phyloP scores from a whole-genome alignment of 2,329 filamentous ascomycete genomes.

The Microascus cirrosus region DNA sequence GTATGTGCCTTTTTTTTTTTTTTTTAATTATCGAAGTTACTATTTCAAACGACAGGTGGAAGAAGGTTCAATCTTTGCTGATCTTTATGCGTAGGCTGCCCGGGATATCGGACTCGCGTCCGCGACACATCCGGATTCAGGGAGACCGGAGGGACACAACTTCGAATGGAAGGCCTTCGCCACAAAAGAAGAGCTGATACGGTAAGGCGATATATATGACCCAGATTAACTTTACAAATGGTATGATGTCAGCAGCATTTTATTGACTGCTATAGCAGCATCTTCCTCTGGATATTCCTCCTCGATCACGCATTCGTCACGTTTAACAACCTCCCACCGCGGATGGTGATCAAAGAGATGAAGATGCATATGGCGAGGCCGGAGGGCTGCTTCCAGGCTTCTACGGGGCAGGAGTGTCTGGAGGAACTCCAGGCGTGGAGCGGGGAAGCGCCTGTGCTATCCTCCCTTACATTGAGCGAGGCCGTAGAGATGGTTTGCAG shows the following conservation, averaged over 20 bases:
- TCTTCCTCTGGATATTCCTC: conserved; percentile 21
- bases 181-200: conserved; percentile 20
- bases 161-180: conserved; percentile 21
- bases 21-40: too few relatives aligned
- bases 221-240: neutral
- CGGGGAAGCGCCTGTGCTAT: conserved; percentile 13
- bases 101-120: conserved; percentile 18
- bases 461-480: conserved; percentile 11
- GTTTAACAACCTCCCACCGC: conserved; percentile 27
- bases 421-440: conserved; percentile 16
- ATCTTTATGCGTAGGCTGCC: conserved; percentile 11
- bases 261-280: conserved; percentile 7
- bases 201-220: conserved; percentile 9
- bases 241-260: neutral
- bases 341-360: conserved; percentile 26
- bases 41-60: neutral
- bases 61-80: neutral
- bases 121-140: conserved; percentile 16
- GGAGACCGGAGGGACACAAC: conserved; percentile 12
- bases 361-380: conserved; percentile 20
- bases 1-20: conserved; percentile 11
- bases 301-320: conserved; percentile 26
- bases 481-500: conserved; percentile 14
- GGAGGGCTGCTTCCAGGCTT: conserved; percentile 24
- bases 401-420: conserved; percentile 17